These are phyloP conservation scores for Elongisporangium undulatum DNA, from an alignment of 352 stramenopile genomes.

Conservation along the genomic window DNA sequence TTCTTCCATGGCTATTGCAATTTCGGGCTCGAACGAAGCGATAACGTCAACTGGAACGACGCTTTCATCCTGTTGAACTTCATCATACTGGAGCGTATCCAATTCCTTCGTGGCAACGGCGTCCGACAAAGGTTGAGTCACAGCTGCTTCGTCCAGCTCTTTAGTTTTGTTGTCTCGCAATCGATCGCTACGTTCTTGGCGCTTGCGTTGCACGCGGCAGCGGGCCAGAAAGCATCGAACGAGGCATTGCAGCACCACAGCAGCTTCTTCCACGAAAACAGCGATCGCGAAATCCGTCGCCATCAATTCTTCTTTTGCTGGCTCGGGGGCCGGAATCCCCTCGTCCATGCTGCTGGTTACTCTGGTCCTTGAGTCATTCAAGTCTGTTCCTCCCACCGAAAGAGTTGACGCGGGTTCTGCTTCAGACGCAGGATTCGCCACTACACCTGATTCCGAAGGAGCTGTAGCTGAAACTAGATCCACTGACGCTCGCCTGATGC, in stretches of 20 bases:
- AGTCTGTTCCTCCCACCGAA: neutral
- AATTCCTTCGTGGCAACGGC: neutral
- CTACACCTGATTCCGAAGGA: too few species aligned
- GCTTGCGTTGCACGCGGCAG: conserved; percentile 2
- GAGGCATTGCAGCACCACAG: conserved; percentile 8
- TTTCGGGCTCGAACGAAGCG: neutral
- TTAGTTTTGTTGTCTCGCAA: neutral
- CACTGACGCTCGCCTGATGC: neutral
- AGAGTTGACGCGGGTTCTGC: neutral
- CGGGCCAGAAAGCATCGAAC: conserved; percentile 13
- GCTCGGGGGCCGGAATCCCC: neutral
- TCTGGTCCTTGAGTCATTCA: neutral
- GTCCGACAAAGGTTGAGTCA: neutral
- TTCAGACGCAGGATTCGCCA: neutral
- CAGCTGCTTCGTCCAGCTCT: neutral
- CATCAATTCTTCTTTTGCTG: neutral
- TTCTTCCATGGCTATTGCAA: neutral
- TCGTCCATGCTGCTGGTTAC: neutral
- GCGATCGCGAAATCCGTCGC: neutral
- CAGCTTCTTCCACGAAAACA: conserved; percentile 12
- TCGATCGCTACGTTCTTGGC: neutral
- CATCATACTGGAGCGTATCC: neutral
- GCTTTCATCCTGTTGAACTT: neutral
- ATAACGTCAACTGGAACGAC: neutral
- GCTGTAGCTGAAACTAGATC: neutral